A percentile compares a stretch with the other conserved stretches of the same genome.
Evolutionary conservation across 2,329 filamentous ascomycete genomes (phyloP).

Genomic region (Ceratocystis cacaofunesta): DNA sequence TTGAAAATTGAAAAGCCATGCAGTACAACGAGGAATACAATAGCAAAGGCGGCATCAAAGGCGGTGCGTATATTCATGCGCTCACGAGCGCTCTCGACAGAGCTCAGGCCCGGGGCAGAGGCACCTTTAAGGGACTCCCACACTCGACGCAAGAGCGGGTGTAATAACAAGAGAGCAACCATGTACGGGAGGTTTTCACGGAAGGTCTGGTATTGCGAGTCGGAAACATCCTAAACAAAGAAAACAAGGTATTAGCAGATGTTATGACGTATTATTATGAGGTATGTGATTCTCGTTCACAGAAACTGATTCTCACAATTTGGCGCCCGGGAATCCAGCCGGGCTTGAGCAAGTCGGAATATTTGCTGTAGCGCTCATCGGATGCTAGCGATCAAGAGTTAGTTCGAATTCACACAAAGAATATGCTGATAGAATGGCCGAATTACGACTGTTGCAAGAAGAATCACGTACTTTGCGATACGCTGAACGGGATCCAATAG

Average conservation of each 20-base stretch:
- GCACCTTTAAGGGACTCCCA: slow-evolving; percentile 40
- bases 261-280: background rate
- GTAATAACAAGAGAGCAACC: slow-evolving; percentile 54
- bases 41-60: slow-evolving; percentile 72
- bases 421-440: background rate
- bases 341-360: slow-evolving; percentile 51
- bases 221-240: slow-evolving; percentile 61
- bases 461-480: slow-evolving; percentile 55
- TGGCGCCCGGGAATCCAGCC: slow-evolving; percentile 90
- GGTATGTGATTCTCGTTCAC: slow-evolving; percentile 11
- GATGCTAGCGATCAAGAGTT: slow-evolving; percentile 40
- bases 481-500: slow-evolving; percentile 78
- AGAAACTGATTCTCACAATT: slow-evolving; percentile 45
- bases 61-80: slow-evolving; percentile 37
- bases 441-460: background rate
- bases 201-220: slow-evolving; percentile 75
- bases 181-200: slow-evolving; percentile 76
- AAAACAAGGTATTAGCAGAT: background rate
- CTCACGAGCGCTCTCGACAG: slow-evolving; percentile 46
- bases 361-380: slow-evolving; percentile 68
- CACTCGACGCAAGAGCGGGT: slow-evolving; percentile 59
- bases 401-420: slow-evolving; percentile 17
- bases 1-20: slow-evolving; percentile 81
- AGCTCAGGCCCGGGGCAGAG: slow-evolving; percentile 26
- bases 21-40: slow-evolving; percentile 61